phyloP scores from a whole-genome alignment of 306 rosid species.

The Aeschynomene evenia region DNA sequence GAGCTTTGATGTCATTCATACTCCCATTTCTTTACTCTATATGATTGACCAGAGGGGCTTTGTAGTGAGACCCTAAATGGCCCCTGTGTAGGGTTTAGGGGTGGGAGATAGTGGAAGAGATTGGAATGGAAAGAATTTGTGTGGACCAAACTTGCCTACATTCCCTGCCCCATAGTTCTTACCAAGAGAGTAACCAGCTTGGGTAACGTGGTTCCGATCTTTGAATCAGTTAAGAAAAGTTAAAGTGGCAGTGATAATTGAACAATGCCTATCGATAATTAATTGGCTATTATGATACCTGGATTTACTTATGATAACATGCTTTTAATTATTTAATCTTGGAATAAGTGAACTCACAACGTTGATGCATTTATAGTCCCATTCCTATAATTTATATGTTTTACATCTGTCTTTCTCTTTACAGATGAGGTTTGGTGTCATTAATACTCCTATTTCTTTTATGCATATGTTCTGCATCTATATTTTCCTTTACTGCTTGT shows the following conservation, averaged over 20 bases:
- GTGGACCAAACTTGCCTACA: background rate
- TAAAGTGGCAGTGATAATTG: background rate
- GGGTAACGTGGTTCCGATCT: background rate
- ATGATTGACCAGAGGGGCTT: too few species aligned
- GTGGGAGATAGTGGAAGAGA: background rate
- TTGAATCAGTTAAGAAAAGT: background rate
- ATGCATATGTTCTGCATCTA: background rate
- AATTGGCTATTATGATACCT: background rate
- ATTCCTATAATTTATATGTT: background rate
- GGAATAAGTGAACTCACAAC: background rate
- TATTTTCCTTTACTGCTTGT: conserved; percentile 6
- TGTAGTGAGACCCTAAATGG: too few species aligned
- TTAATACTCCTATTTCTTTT: background rate
- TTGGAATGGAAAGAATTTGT: background rate
- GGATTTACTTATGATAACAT: background rate
- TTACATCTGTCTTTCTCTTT: background rate
- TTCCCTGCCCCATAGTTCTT: background rate
- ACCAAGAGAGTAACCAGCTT: background rate
- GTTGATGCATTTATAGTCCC: background rate
- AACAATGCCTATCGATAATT: background rate
- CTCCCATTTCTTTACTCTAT: background rate
- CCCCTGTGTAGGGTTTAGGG: too few species aligned
- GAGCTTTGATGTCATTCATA: conserved; percentile 19
- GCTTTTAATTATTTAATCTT: too few species aligned
- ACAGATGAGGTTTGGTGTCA: conserved; percentile 19